phyloP scores from a whole-genome alignment of 1,284 basidiomycete genomes.

The Ceratobasidium sp. region DNA sequence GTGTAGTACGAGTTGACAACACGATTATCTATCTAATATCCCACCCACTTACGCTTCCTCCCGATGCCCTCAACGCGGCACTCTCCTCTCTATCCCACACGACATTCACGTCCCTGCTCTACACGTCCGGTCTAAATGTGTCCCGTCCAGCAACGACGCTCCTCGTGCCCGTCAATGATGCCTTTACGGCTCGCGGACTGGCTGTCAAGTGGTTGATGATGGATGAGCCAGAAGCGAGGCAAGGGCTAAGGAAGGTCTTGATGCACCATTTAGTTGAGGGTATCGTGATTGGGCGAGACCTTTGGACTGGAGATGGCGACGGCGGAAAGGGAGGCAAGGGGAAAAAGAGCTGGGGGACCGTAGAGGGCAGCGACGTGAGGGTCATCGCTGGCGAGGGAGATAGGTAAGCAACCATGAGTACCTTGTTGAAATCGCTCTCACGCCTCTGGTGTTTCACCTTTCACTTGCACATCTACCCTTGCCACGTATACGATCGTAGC shows the following conservation, averaged over 20 bases:
- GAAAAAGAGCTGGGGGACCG: slow-evolving; percentile 54
- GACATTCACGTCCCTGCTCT: slow-evolving; percentile 89
- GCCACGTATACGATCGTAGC: slow-evolving; percentile 1
- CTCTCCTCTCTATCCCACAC: slow-evolving; percentile 87
- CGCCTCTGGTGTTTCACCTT: not conserved
- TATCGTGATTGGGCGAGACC: slow-evolving; percentile 77
- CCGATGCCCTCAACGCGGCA: slow-evolving; percentile 84
- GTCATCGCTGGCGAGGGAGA: slow-evolving; percentile 50
- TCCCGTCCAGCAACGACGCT: slow-evolving; percentile 82
- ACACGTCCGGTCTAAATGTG: slow-evolving; percentile 84
- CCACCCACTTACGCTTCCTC: slow-evolving; percentile 83
- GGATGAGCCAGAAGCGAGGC: slow-evolving; percentile 80
- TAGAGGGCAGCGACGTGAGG: slow-evolving; percentile 59
- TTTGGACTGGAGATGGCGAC: slow-evolving; percentile 18
- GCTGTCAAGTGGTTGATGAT: slow-evolving; percentile 64
- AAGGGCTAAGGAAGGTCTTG: slow-evolving; percentile 85
- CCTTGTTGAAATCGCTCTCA: not conserved
- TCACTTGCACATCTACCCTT: not conserved
- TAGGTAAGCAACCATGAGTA: slow-evolving; percentile 4
- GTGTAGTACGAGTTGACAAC: slow-evolving; percentile 76
- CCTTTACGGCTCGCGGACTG: slow-evolving; percentile 89
- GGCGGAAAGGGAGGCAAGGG: slow-evolving; percentile 52
- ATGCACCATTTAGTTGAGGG: slow-evolving; percentile 86
- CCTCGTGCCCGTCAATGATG: slow-evolving; percentile 89
- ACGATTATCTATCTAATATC: slow-evolving; percentile 93